Conservation (phyloP, 2,329 filamentous ascomycete species). For the Diaporthe nobilis region DNA sequence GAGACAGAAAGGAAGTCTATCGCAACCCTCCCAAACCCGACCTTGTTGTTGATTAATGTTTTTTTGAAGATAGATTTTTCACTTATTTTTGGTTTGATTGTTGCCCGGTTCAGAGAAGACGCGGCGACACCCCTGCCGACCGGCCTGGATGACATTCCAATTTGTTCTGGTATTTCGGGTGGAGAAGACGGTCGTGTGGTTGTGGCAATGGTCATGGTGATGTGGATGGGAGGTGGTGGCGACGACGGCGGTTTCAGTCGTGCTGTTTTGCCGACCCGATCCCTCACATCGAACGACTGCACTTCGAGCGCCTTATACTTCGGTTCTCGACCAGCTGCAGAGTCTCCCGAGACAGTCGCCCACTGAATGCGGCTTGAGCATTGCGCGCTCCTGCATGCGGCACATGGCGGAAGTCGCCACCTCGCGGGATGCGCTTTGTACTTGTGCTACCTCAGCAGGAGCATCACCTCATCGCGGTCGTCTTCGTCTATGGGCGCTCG, state of each 20-base stretch:
- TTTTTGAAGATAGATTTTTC: background rate
- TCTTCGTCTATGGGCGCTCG: slow-evolving; percentile 29
- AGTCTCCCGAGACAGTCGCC: background rate
- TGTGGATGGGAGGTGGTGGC: background rate
- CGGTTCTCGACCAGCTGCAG: background rate
- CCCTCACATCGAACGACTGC: background rate
- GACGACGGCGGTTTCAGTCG: slow-evolving; percentile 4
- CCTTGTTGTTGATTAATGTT: slow-evolving; percentile 5
- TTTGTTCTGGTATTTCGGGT: background rate
- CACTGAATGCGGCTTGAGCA: background rate
- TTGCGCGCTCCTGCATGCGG: background rate
- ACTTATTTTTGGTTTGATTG: background rate
- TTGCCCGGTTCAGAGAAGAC: background rate
- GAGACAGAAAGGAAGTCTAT: slow-evolving; percentile 20
- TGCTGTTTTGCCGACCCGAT: slow-evolving; percentile 17
- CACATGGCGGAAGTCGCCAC: background rate
- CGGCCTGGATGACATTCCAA: background rate
- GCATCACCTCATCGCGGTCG: slow-evolving; percentile 15
- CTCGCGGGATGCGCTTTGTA: background rate
- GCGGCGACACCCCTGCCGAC: too few relatives aligned
- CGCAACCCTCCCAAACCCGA: slow-evolving; percentile 18
- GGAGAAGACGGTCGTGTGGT: background rate
- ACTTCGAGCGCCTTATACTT: background rate
- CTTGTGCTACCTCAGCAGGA: background rate
- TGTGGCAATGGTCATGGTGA: background rate